Base-by-base conservation (phyloP, 73 alveolate genomes). In the Symbiodinium natans region DNA sequence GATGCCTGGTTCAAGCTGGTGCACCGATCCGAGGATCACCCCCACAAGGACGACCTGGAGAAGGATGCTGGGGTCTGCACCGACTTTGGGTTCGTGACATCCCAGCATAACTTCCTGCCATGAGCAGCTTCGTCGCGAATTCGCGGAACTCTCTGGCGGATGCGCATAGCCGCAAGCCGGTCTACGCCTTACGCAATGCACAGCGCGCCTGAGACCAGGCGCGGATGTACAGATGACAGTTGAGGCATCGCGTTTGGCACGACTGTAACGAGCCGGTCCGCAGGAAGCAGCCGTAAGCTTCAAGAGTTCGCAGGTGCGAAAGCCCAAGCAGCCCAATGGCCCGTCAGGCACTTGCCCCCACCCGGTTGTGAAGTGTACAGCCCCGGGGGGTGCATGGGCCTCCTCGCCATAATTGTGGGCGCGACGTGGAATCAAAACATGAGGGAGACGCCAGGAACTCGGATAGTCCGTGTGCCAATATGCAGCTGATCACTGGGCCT, bases 1-100 rank as follows among this genome's bases (percentile, higher is more conserved):
- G 88, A 90, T 42, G 96, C 96, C 3, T 89, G 97, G 97, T 73
- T 68, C 87, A 90, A 90, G 31, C 36, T 71, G 87, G 77, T 73
- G 97, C 97, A 90, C 39, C 87, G 87, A 19, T 71, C 97, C 15
- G 46, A 88, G 31, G 85, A 56, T 68, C 42, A 88, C 54, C 97
- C 97, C 21, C 19, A 90, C 40, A 42, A 90, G 88, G 54, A 90
- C 56, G 97, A 90, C 77, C 97, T 73, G 87, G 88, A 73, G 52
- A 80, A 19, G 68, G 52, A 89, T 40, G 21, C 77, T 39, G 86
- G 86, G 33, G 74, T 89, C 34, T 90, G 97, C 97, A 88, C 85
- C 71, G 36, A n/a, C 46, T 90, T 90, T 73, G 97, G 71, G 88
- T 90, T 90, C 48, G 41, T 73, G 36, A 87, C 77, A 1, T 15